Evolutionary conservation across 495 filamentous ascomycete species (phyloP), one percentile per base, ranked within the genome.

Genomic region (Oleoguttula mirabilis): DNA sequence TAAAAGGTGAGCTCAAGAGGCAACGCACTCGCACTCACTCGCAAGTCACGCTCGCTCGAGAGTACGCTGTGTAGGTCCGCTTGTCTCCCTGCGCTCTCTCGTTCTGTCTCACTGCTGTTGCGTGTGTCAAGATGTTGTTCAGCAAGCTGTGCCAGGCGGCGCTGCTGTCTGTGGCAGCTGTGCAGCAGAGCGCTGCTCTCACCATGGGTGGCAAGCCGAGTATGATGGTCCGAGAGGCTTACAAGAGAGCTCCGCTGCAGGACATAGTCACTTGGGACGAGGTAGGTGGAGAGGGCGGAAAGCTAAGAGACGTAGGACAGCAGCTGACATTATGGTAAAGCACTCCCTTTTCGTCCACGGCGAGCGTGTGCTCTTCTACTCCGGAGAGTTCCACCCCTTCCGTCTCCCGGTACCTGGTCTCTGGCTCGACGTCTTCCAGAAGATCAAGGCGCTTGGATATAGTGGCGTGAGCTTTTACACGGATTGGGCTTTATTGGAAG

Each of bases 381-480:
- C 70, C 50, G 83, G 76, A 25, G 36, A 52, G 19, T 51, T 47
- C 39, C 48, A 51, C 20, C 39, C 38, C 4, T 44, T 46, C 25
- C 75, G 82, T 46, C 68, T 88, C 4, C 83, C 83, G 0, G 82
- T 88, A 3, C 70, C 77, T 0, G 68, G 71, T 15, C 65, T 88
- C 3, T 85, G 72, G 69, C 67, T 79, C 31, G 84, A 88, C 54
- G 56, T 88, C 22, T 76, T 90, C 52, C 76, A 86, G 51, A 90
- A 90, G 59, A 70, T 84, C 60, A 84, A 77, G 58, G 79, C 80
- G 20, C 55, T 84, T 0, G 83, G 83, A 1, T 84, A 83, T 60
- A 85, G 80, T 46, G 65, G 68, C n/a, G 76, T 84, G 12, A 82
- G 76, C 0, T 82, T 87, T 59, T 84, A 86, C 52, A 61, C 75